These are phyloP conservation scores for Mycena amicta DNA, from an alignment of 768 basidiomycete species.

Conservation along the genomic window DNA sequence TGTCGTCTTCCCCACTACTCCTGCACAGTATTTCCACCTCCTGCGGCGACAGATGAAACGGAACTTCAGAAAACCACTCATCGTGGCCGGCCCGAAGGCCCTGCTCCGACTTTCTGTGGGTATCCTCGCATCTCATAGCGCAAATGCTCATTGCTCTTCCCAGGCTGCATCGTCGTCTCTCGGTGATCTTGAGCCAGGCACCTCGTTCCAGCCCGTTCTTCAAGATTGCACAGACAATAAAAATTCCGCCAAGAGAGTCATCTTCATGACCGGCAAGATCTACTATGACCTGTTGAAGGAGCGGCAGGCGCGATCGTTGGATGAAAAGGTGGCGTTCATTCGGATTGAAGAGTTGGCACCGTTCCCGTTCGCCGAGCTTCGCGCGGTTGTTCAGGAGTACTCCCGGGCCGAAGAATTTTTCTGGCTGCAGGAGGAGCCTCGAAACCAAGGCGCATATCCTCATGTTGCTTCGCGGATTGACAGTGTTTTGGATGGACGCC, in stretches of 20 bases:
- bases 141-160: neutral
- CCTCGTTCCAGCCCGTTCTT: conserved; percentile 70
- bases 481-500: conserved; percentile 44
- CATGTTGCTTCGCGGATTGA: conserved; percentile 65
- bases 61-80: conserved; percentile 84
- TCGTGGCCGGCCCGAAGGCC: conserved; percentile 85
- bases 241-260: conserved; percentile 57
- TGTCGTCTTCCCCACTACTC: conserved; percentile 83
- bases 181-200: conserved; percentile 59
- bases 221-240: conserved; percentile 47
- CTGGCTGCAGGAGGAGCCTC: conserved; percentile 89
- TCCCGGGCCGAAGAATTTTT: conserved; percentile 41
- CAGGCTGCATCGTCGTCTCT: conserved; percentile 78
- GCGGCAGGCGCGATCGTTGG: conserved; percentile 51
- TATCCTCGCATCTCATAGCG: conserved; percentile 8
- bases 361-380: conserved; percentile 73
- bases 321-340: conserved; percentile 62
- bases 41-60: conserved; percentile 83
- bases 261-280: conserved; percentile 79
- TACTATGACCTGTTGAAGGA: conserved; percentile 86
- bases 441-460: conserved; percentile 81
- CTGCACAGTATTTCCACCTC: conserved; percentile 92
- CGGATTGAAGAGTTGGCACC: conserved; percentile 87
- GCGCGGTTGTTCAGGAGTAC: conserved; percentile 50
- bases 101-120: conserved; percentile 75